phyloP scores from a whole-genome alignment of 1,284 basidiomycete genomes.

The Microbotryum lychnidis-dioicae region DNA sequence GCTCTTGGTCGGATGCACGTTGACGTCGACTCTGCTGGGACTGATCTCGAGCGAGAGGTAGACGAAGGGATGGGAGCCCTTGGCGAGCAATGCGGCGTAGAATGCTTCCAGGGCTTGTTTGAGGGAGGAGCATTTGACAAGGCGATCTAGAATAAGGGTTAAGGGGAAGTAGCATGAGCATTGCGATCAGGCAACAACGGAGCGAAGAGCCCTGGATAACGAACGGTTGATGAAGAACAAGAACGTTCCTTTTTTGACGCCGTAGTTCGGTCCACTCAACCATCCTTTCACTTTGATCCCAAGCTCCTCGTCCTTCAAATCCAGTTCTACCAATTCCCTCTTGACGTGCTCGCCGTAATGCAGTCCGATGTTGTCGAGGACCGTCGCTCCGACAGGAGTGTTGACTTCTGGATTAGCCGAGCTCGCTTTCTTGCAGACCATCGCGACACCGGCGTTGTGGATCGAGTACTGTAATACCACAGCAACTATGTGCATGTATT shows the following conservation, averaged over 20 bases:
- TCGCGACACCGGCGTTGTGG: slow-evolving; percentile 79
- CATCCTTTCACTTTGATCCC: slow-evolving; percentile 63
- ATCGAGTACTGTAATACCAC: slow-evolving; percentile 91
- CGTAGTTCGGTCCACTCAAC: slow-evolving; percentile 82
- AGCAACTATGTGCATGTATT: slow-evolving; percentile 84
- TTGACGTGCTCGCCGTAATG: slow-evolving; percentile 75
- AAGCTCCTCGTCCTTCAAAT: slow-evolving; percentile 36
- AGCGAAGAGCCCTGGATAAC: slow-evolving; percentile 37
- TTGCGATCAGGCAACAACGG: slow-evolving; percentile 2
- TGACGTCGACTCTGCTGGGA: slow-evolving; percentile 85
- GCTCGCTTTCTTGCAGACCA: slow-evolving; percentile 82
- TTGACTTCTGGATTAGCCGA: slow-evolving; percentile 60
- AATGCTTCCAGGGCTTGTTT: slow-evolving; percentile 80
- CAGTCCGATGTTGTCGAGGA: slow-evolving; percentile 63
- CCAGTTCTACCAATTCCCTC: slow-evolving; percentile 62
- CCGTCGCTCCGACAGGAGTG: slow-evolving; percentile 63
- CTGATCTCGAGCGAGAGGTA: slow-evolving; percentile 83
- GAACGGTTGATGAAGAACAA: slow-evolving; percentile 95
- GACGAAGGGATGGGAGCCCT: slow-evolving; percentile 81
- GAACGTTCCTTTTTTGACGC: slow-evolving; percentile 73
- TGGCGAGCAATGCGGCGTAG: slow-evolving; percentile 80
- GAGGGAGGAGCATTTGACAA: slow-evolving; percentile 82
- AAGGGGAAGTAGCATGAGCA: neutral
- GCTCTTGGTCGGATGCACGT: slow-evolving; percentile 95
- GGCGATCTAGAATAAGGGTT: slow-evolving; percentile 55